Evolutionary conservation across 176 grass and related monocot genomes (phyloP).

Genomic region (Ensete ventricosum): DNA sequence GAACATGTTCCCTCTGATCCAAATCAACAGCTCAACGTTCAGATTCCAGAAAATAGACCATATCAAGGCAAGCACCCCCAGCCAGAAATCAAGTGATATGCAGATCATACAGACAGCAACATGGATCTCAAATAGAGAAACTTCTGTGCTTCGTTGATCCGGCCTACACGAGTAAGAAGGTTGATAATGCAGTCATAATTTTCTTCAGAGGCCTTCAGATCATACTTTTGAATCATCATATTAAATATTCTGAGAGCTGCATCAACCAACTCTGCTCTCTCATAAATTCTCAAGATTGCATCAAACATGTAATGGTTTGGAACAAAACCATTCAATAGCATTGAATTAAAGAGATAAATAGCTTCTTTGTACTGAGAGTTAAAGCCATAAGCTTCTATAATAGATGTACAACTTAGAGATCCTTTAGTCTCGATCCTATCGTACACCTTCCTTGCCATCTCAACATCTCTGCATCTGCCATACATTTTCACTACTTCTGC

Average conservation of each 20-base stretch:
- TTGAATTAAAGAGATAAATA: conserved; percentile 56
- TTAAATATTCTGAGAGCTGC: conserved; percentile 57
- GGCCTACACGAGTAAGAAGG: conserved; percentile 39
- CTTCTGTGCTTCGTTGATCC: conserved; percentile 53
- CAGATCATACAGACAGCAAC: conserved; percentile 11
- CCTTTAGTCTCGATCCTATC: conserved; percentile 48
- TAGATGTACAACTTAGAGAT: conserved; percentile 64
- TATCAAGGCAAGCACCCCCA: too few relatives aligned
- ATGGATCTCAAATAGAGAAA: conserved; percentile 58
- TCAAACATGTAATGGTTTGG: conserved; percentile 64
- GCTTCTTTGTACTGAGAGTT: conserved; percentile 56
- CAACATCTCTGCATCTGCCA: conserved; percentile 54
- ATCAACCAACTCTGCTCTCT: conserved; percentile 35
- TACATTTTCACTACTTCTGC: conserved; percentile 71
- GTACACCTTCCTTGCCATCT: conserved; percentile 54
- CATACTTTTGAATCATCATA: conserved; percentile 56
- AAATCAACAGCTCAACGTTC: too few relatives aligned
- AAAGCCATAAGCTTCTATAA: conserved; percentile 66
- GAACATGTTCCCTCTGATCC: too few relatives aligned
- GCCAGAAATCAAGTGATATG: too few relatives aligned
- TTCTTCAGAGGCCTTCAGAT: conserved; percentile 56
- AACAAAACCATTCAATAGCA: conserved; percentile 59
- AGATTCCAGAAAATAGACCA: too few relatives aligned
- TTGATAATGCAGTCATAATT: conserved; percentile 72
- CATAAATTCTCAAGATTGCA: conserved; percentile 50